phyloP scores from a whole-genome alignment of 306 rosid genomes.

The Casuarina glauca region DNA sequence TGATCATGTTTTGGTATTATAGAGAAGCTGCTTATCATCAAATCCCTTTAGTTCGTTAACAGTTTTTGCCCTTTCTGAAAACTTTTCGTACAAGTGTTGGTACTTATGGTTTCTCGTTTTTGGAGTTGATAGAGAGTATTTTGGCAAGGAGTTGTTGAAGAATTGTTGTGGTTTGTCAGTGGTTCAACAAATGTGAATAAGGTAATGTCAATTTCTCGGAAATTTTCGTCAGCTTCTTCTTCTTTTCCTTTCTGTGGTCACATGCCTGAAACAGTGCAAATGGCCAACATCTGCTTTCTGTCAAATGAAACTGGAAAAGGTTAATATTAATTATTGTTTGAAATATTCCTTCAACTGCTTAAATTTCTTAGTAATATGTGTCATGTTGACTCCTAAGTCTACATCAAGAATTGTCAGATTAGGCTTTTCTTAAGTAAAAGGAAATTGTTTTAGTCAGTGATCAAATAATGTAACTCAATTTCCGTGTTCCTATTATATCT shows the following conservation, averaged over 20 bases:
- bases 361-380: not conserved
- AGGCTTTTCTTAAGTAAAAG: not conserved
- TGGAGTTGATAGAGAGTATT: conserved; percentile 44
- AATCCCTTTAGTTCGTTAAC: not conserved
- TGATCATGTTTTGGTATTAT: not conserved
- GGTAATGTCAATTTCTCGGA: not conserved
- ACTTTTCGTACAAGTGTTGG: not conserved
- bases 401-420: not conserved
- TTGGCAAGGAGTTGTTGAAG: conserved; percentile 69
- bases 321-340: not conserved
- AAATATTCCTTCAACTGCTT: not conserved
- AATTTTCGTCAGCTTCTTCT: not conserved
- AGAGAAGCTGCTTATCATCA: not conserved
- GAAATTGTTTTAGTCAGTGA: too few relatives aligned
- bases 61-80: conserved; percentile 9
- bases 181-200: conserved; percentile 16
- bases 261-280: not conserved
- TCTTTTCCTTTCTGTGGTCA: not conserved
- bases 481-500: not conserved
- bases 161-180: conserved; percentile 51
- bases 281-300: not conserved
- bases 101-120: not conserved
- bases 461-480: not conserved
- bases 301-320: not conserved
- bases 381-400: not conserved